Conservation (phyloP, 2,329 filamentous ascomycete genomes). For the Aspergillus sp. region DNA sequence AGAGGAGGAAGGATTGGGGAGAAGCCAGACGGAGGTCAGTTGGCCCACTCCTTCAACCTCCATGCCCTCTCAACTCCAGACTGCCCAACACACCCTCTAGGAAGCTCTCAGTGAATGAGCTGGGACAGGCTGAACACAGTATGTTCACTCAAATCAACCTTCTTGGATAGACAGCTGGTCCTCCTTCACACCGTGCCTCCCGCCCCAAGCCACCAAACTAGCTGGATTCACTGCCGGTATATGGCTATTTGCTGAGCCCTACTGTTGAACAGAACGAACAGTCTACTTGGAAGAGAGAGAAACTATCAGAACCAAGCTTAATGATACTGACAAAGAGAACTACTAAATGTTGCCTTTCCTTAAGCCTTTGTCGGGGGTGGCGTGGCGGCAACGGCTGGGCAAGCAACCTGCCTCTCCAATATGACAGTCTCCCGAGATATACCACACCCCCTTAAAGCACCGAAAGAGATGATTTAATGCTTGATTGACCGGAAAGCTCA, state of each 20-base stretch:
- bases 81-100: constrained; percentile 5
- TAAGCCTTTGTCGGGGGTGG: not conserved
- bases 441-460: not conserved
- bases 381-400: not conserved
- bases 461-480: not conserved
- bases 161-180: not conserved
- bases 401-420: not conserved
- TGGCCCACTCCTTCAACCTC: constrained; percentile 16
- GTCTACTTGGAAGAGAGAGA: not conserved
- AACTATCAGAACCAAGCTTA: no score
- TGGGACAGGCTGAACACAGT: not conserved
- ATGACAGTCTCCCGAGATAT: not conserved
- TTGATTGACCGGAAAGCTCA: not conserved
- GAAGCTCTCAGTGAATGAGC: not conserved
- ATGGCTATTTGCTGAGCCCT: not conserved
- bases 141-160: not conserved
- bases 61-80: constrained; percentile 8
- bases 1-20: constrained; percentile 10
- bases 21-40: constrained; percentile 16
- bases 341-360: not conserved
- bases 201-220: not conserved
- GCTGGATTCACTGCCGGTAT: not conserved
- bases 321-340: not conserved
- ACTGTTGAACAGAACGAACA: not conserved
- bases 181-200: not conserved